phyloP scores from a whole-genome alignment of 768 basidiomycete species.

The Pleurotus cornucopiae region DNA sequence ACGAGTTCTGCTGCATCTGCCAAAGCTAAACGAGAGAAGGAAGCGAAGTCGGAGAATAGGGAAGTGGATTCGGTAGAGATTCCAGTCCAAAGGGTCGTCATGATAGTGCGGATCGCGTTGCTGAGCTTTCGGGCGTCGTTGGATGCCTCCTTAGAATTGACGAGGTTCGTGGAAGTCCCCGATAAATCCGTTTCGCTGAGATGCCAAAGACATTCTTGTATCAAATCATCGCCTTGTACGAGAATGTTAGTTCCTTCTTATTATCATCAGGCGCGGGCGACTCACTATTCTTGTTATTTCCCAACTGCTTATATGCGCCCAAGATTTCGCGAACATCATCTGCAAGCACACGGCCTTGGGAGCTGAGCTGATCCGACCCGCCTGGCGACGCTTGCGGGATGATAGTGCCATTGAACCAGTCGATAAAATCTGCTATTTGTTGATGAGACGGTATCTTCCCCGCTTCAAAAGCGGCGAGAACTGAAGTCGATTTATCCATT shows the following conservation, averaged over 20 bases:
- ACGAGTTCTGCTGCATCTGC: slow-evolving; percentile 64
- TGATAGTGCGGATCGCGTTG: slow-evolving; percentile 42
- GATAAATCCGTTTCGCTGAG: slow-evolving; percentile 50
- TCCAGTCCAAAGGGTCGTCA: slow-evolving; percentile 51
- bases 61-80: slow-evolving; percentile 48
- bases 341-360: slow-evolving; percentile 50
- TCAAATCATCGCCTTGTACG: slow-evolving; percentile 50
- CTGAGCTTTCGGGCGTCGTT: slow-evolving; percentile 50
- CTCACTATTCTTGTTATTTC: slow-evolving; percentile 54
- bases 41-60: slow-evolving; percentile 59
- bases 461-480: slow-evolving; percentile 65
- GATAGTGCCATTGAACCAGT: slow-evolving; percentile 48
- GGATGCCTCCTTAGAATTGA: slow-evolving; percentile 40
- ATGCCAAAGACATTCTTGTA: slow-evolving; percentile 68
- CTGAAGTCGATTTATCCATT: slow-evolving; percentile 63
- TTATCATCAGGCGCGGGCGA: background rate
- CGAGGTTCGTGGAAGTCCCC: slow-evolving; percentile 27
- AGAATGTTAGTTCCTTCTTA: no score
- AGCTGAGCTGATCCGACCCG: slow-evolving; percentile 41
- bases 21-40: slow-evolving; percentile 58
- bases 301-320: slow-evolving; percentile 53
- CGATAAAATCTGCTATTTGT: slow-evolving; percentile 49
- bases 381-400: slow-evolving; percentile 41
- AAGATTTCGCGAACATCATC: slow-evolving; percentile 47
- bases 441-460: slow-evolving; percentile 66